A percentile compares a stretch with the other conserved stretches of the same genome.
Conservation (phyloP, 2,329 filamentous ascomycete genomes). For the Penicillium decumbens region DNA sequence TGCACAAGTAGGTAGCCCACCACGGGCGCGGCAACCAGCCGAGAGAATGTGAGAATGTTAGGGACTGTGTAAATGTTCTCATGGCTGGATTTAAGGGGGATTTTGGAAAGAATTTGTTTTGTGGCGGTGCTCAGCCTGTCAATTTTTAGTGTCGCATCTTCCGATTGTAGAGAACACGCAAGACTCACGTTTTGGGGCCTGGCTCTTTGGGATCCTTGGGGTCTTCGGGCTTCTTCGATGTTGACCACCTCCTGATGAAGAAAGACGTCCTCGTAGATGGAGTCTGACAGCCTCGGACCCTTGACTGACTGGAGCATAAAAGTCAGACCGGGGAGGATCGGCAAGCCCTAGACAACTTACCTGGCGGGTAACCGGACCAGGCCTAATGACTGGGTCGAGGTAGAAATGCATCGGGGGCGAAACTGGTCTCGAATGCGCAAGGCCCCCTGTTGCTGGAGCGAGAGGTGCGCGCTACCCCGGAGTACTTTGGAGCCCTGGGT, state of each 20-base stretch:
- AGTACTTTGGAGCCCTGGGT: constrained; percentile 4
- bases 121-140: constrained; percentile 19
- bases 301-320: constrained; percentile 4
- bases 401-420: constrained; percentile 11
- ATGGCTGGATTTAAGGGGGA: constrained; percentile 44
- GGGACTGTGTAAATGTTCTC: constrained; percentile 98
- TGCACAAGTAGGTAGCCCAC: constrained; percentile 86
- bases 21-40: constrained; percentile 74
- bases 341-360: constrained; percentile 4
- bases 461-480: constrained; percentile 1
- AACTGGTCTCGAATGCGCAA: neutral
- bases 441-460: constrained; percentile 3
- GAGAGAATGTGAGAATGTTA: constrained; percentile 84
- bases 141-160: neutral
- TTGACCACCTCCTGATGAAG: constrained; percentile 21
- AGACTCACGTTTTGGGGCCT: constrained; percentile 17
- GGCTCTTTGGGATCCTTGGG: constrained; percentile 4
- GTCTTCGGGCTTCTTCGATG: constrained; percentile 22
- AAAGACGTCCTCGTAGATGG: constrained; percentile 4
- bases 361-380: constrained; percentile 4
- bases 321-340: constrained; percentile 1
- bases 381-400: neutral
- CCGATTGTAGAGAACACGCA: neutral
- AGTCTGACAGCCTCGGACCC: neutral
- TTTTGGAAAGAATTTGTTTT: constrained; percentile 32